These are phyloP conservation scores for Hippophae gyantsensis DNA, from an alignment of 306 rosid genomes.

Conservation along the genomic window DNA sequence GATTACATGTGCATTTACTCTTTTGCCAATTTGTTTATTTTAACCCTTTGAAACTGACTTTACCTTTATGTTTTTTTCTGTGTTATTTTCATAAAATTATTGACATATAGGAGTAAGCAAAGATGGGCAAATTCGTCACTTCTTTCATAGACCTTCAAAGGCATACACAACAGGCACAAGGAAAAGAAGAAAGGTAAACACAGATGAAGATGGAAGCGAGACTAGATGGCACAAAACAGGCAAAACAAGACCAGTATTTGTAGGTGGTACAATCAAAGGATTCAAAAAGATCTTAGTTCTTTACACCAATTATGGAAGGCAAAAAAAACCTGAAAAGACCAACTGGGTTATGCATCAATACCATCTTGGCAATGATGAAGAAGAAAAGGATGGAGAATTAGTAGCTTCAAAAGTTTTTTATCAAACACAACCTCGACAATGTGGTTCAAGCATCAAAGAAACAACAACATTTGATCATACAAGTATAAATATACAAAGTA, in stretches of 20 bases:
- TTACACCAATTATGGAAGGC: conserved; percentile 77
- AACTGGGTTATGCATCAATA: conserved; percentile 98
- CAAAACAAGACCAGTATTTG: conserved; percentile 57
- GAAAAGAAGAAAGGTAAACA: conserved; percentile 81
- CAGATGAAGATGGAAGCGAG: conserved; percentile 71
- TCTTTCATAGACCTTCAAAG: conserved; percentile 85
- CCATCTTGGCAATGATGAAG: conserved; percentile 72
- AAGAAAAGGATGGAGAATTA: conserved; percentile 79
- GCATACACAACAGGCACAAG: conserved; percentile 91
- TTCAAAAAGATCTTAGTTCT: conserved; percentile 84
- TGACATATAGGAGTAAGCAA: conserved; percentile 64
- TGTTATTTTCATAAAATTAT: not conserved
- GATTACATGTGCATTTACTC: too few species aligned
- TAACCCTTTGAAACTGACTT: too few species aligned
- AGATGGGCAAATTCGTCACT: conserved; percentile 81
- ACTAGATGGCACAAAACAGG: conserved; percentile 99
- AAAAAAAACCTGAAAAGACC: conserved; percentile 71
- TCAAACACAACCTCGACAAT: conserved; percentile 82
- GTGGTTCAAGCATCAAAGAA: conserved; percentile 44
- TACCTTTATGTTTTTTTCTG: not conserved
- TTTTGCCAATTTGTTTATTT: too few species aligned
- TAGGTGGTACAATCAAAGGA: conserved; percentile 43
- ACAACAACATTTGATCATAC: conserved; percentile 20
- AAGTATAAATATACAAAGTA: conserved; percentile 16
- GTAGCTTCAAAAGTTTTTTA: conserved; percentile 83